A percentile compares a stretch with the other conserved stretches of the same genome.
Evolutionary conservation across 805 yeast species (phyloP).

Genomic region (Saccharomycopsis capsularis): DNA sequence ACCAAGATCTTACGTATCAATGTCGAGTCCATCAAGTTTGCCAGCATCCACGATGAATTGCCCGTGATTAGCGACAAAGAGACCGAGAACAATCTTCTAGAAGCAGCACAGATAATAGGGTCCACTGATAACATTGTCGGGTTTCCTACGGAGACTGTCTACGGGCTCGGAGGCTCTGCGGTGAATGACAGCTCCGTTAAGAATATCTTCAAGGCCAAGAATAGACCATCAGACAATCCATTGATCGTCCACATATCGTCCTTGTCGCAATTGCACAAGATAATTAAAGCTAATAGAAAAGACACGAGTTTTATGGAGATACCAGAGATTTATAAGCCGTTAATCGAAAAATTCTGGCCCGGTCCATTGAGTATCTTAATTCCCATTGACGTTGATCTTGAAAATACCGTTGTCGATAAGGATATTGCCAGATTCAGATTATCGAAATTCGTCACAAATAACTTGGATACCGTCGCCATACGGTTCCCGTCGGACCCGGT

Average conservation of each 20-base stretch:
- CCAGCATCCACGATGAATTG: slow-evolving; percentile 14
- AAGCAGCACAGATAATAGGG: slow-evolving; percentile 40
- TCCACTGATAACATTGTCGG: slow-evolving; percentile 57
- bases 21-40: slow-evolving; percentile 12
- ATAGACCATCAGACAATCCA: slow-evolving; percentile 94
- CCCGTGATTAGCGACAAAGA: slow-evolving; percentile 36
- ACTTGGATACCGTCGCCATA: slow-evolving; percentile 86
- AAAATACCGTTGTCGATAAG: slow-evolving; percentile 25
- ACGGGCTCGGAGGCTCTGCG: slow-evolving; percentile 90
- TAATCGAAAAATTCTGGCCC: slow-evolving; percentile 81
- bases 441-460: slow-evolving; percentile 74
- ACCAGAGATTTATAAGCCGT: slow-evolving; percentile 59
- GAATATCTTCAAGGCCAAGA: slow-evolving; percentile 80
- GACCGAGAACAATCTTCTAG: slow-evolving; percentile 37
- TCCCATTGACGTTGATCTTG: slow-evolving; percentile 38
- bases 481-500: slow-evolving; percentile 82
- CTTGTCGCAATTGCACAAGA: slow-evolving; percentile 56
- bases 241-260: slow-evolving; percentile 86
- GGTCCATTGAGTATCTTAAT: slow-evolving; percentile 88
- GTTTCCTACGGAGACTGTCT: slow-evolving; percentile 96
- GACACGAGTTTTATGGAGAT: slow-evolving; percentile 37
- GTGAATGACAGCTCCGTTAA: slow-evolving; percentile 63
- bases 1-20: slow-evolving; percentile 8
- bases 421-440: slow-evolving; percentile 36
- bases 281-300: slow-evolving; percentile 37